A percentile compares a stretch with the other conserved stretches of the same genome.
Conservation (phyloP, 257 asterid genomes). For the Scutellaria barbata region DNA sequence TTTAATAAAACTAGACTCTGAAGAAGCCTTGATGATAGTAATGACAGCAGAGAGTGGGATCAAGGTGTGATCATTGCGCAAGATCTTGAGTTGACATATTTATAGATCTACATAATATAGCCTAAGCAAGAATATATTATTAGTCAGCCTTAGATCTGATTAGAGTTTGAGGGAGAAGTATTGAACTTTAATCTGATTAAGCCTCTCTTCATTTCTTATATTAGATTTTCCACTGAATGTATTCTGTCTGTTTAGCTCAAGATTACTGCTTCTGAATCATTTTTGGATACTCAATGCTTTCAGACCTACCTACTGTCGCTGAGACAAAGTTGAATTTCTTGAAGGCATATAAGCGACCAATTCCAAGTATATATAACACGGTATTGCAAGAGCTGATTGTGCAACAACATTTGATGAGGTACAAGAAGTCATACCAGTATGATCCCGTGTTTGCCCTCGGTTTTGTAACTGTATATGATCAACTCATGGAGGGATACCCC, state of each 20-base stretch:
- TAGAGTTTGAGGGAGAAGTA: not conserved
- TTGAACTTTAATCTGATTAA: not conserved
- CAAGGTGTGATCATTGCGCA: too few relatives aligned
- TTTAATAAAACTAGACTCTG: not conserved
- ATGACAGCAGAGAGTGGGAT: not conserved
- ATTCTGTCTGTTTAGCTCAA: conserved; percentile 13
- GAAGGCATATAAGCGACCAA: conserved; percentile 79
- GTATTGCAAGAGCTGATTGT: conserved; percentile 88
- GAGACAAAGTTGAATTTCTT: conserved; percentile 81
- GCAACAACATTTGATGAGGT: conserved; percentile 81
- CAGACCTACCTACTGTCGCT: conserved; percentile 82
- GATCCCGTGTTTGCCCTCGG: conserved; percentile 91
- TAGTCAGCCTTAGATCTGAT: not conserved
- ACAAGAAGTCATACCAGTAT: conserved; percentile 76
- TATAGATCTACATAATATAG: not conserved
- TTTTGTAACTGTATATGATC: conserved; percentile 88
- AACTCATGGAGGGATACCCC: conserved; percentile 93
- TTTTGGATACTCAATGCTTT: conserved; percentile 28
- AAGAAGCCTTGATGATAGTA: not conserved
- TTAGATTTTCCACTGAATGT: not conserved
- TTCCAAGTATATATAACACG: conserved; percentile 81
- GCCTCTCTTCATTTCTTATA: conserved; percentile 2
- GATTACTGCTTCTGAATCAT: conserved; percentile 32
- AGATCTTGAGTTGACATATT: too few relatives aligned
- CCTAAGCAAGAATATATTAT: not conserved